Evolutionary conservation across 768 basidiomycete species (phyloP), one percentile per base, ranked within the genome.

Genomic region (Boletus subparvulus): DNA sequence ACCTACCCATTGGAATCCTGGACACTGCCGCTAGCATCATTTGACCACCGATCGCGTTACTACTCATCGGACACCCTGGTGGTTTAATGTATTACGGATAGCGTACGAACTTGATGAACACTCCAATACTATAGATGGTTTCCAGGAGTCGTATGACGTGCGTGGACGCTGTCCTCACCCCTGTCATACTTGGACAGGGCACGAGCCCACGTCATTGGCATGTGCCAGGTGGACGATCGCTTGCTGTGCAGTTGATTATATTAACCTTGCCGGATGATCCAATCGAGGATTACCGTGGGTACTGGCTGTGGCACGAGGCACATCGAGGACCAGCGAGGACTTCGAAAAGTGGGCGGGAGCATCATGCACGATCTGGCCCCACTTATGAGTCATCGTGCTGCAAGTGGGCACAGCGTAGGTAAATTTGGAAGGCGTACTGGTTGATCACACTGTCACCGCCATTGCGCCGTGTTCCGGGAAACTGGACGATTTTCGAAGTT

Each of bases 391-490:
- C 32, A 32, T 32, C 32, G 1, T 11, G 32, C 32, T 32, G 11
- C 32, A 32, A 11, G 10, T 16, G 47, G 12, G 4, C 16, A 6
- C 36, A 39, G 7, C 16, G 17, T 8, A 12, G 37, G 37, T n/a
- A 39, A 39, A 39, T 37, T 52, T 44, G 19, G 21, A 45, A 37
- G 35, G 41, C n/a, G 32, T 33, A 24, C n/a, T n/a, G n/a, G 37
- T 39, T 19, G 45, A 21, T 21, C 32, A 21, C 13, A 28, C 26
- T 47, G 42, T 54, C 63, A 59, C 57, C 33, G 61, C 56, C 53
- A 56, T 58, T 36, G 66, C 68, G 67, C 67, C 67, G 43, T 56
- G 45, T 65, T 54, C 67, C 67, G 52, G 67, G 67, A 30, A 68
- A 60, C 54, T 51, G 67, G 68, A 45, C 13, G 33, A 39, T n/a